Evolutionary conservation across 1,139 yeast species (phyloP).

Genomic region (Taphrina populina): DNA sequence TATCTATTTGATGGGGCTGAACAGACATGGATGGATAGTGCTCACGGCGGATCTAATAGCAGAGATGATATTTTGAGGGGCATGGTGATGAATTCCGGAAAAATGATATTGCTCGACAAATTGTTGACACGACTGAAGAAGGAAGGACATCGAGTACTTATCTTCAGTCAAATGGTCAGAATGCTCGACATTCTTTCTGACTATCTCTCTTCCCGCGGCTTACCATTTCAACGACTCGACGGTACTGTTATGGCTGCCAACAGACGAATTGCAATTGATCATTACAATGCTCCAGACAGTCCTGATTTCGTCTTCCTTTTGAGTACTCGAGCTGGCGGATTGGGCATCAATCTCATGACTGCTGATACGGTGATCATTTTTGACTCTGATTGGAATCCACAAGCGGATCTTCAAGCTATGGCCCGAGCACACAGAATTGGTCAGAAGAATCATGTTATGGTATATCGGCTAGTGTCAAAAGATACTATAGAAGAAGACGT

Average conservation of each 20-base stretch:
- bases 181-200: slow-evolving; percentile 95
- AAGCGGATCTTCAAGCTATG: slow-evolving; percentile 98
- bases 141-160: slow-evolving; percentile 94
- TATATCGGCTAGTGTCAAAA: slow-evolving; percentile 91
- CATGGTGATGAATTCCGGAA: slow-evolving; percentile 94
- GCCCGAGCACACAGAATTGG: slow-evolving; percentile 99
- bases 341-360: slow-evolving; percentile 96
- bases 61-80: slow-evolving; percentile 85
- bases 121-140: slow-evolving; percentile 74
- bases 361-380: slow-evolving; percentile 97
- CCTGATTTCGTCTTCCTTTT: slow-evolving; percentile 87
- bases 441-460: slow-evolving; percentile 90
- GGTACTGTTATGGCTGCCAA: slow-evolving; percentile 96
- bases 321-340: slow-evolving; percentile 97
- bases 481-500: slow-evolving; percentile 98
- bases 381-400: slow-evolving; percentile 99
- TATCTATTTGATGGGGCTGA: slow-evolving; percentile 93
- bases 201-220: slow-evolving; percentile 84
- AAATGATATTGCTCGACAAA: slow-evolving; percentile 93
- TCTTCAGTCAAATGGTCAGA: slow-evolving; percentile 92
- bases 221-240: slow-evolving; percentile 86
- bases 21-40: slow-evolving; percentile 63
- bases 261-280: slow-evolving; percentile 91
- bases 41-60: slow-evolving; percentile 56
- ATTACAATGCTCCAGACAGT: slow-evolving; percentile 90